Evolutionary conservation across 164 flowering plant genomes (phyloP), one percentile per base, ranked within the genome.

Genomic region (Cinnamomum micranthum): DNA sequence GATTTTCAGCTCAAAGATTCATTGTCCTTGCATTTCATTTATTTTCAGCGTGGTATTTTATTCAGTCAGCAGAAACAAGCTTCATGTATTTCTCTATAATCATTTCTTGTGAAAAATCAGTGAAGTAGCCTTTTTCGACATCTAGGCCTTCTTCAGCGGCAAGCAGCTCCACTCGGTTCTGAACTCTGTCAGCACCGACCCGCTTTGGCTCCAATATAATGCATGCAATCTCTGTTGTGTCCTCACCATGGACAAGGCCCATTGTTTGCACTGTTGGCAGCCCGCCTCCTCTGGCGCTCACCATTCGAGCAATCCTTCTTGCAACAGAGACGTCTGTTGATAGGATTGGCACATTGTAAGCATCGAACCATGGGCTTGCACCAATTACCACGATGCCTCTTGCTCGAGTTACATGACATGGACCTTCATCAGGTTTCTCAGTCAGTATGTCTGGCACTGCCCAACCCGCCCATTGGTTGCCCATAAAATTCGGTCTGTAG

Each of bases 211-310:
- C 90, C 82, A 92, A 78, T 27, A 91, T 79, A 75, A 86, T 86
- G 81, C 97, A 92, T 2, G 91, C 91, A 60, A 92, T 86, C 87
- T 92, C 95, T 0, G 81, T 87, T 12, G 85, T 76, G 69, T 84
- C 91, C 77, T 88, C 89, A 1, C 89, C 92, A 51, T 92, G 95
- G 55, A 85, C 83, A 13, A 91, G 88, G 58, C 86, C 93, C 77
- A 92, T 63, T 1, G 93, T 80, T 71, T 92, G 97, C 73, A 91
- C 95, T 0, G 88, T 82, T 1, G 91, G 90, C 4, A 92, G 86
- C n/a, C 97, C 93, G 3, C 97, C 97, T 0, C 93, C 93, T 60
- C 97, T 79, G 6, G 85, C 92, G 74, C 97, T 90, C 70, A 92
- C 91, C 82, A 73, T 78, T 65, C 82, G 76, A 1, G 97, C 90